Conservation (phyloP, 169 alveolate genomes). For the Cryptosporidium sp. region DNA sequence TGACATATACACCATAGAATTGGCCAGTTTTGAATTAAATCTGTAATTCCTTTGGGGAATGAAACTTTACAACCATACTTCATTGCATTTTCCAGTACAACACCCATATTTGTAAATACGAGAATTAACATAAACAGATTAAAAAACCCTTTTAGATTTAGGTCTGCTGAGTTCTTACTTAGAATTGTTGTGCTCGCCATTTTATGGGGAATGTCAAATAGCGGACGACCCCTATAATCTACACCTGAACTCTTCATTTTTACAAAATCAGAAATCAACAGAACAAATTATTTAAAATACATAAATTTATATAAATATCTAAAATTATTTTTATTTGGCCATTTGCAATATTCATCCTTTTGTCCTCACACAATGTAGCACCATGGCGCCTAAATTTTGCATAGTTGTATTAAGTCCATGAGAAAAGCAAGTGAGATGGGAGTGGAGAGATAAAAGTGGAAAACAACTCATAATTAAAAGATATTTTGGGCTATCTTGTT, state of each 20-base stretch:
- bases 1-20: conserved; percentile 75
- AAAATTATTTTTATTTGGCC: not conserved
- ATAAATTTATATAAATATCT: not conserved
- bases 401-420: not conserved
- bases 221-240: conserved; percentile 72
- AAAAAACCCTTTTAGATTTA: conserved; percentile 87
- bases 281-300: not conserved
- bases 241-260: conserved; percentile 5
- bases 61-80: conserved; percentile 87
- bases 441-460: not conserved
- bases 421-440: not conserved
- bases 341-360: conserved; percentile 22
- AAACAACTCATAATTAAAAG: not conserved
- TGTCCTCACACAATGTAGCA: conserved; percentile 54
- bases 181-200: conserved; percentile 73
- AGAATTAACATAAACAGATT: conserved; percentile 87
- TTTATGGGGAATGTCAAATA: conserved; percentile 68
- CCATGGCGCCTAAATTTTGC: conserved; percentile 40
- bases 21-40: conserved; percentile 79
- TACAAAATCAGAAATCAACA: not conserved
- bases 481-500: not conserved
- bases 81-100: conserved; percentile 87
- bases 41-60: conserved; percentile 80
- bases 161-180: conserved; percentile 78
- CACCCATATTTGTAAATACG: conserved; percentile 87